Evolutionary conservation across 306 rosid species (phyloP).

Genomic region (Rubus idaeus): DNA sequence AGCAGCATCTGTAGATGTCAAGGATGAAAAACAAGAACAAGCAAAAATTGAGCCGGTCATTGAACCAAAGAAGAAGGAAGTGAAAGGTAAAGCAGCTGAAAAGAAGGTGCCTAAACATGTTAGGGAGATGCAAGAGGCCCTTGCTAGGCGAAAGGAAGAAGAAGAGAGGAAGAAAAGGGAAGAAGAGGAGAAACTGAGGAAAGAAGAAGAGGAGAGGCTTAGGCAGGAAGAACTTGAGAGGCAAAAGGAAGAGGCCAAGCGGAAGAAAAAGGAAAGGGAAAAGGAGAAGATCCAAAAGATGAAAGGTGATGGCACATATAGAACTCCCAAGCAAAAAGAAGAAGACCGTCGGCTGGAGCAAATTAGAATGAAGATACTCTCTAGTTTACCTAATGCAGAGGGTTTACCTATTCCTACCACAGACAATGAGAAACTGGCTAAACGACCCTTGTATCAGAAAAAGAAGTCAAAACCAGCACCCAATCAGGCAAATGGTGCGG

Average conservation of each 20-base stretch:
- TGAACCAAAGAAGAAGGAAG: slow-evolving; percentile 69
- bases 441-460: slow-evolving; percentile 75
- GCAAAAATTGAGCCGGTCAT: slow-evolving; percentile 33
- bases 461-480: slow-evolving; percentile 61
- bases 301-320: slow-evolving; percentile 72
- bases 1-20: slow-evolving; percentile 46
- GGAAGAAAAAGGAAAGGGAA: slow-evolving; percentile 81
- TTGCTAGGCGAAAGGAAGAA: slow-evolving; percentile 80
- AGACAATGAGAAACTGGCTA: slow-evolving; percentile 58
- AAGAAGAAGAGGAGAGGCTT: slow-evolving; percentile 79
- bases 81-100: slow-evolving; percentile 68
- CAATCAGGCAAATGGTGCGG: slow-evolving; percentile 57
- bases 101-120: slow-evolving; percentile 98
- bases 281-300: slow-evolving; percentile 68
- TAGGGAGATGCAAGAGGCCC: slow-evolving; percentile 96
- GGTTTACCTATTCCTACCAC: slow-evolving; percentile 41
- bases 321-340: slow-evolving; percentile 82
- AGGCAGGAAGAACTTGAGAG: slow-evolving; percentile 79
- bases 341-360: slow-evolving; percentile 74
- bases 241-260: slow-evolving; percentile 82
- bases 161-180: slow-evolving; percentile 81
- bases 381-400: slow-evolving; percentile 39
- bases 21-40: slow-evolving; percentile 46
- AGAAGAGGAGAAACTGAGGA: slow-evolving; percentile 86
- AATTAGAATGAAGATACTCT: slow-evolving; percentile 76